Evolutionary conservation across 371 early-diverging fungal genomes (phyloP), one percentile per base, ranked within the genome.

Genomic region (Mortierella sp.): DNA sequence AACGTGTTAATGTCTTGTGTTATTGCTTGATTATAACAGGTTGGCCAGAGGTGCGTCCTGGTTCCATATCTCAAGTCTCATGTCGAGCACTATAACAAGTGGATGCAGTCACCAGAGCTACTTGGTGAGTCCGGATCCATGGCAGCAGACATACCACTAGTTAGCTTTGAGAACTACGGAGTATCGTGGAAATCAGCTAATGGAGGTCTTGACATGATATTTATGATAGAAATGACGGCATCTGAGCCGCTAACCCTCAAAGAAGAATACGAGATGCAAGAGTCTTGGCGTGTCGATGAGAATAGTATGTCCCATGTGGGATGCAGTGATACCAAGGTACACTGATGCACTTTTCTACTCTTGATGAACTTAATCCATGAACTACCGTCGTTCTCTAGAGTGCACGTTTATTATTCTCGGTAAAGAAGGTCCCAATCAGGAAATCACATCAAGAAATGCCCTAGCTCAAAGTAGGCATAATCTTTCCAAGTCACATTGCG

Each of bases 201-300:
- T 40, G 5, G 15, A 15, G 15, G 40, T 40, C 13, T 7, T 13
- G 15, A 40, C 15, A 2, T 40, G 40, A 10, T 40, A 2, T 40
- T 13, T 7, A 35, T 9, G 15, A 22, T 84, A 90, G 98, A 96
- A 79, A 93, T 94, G 92, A 98, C 97, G 15, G 97, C 96, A 0
- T 96, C 96, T 9, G 98, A 98, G 72, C 97, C 97, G 10, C 85
- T 98, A 45, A 89, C 92, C 7, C 82, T 98, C 28, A 93, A 96
- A 28, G 95, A 96, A 84, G 98, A 98, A 77, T 97, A 95, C 68
- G 96, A 85, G 42, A 98, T 98, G 98, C 97, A 97, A 70, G 84
- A 85, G 68, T 90, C 94, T 0, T 98, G 98, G 98, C 89, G 89
- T 54, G 78, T 83, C 12, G 98, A 98, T 66, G 88, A 87, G 51